Base-by-base conservation (phyloP, 148 eudicot species). In the Amaranthus palmeri region DNA sequence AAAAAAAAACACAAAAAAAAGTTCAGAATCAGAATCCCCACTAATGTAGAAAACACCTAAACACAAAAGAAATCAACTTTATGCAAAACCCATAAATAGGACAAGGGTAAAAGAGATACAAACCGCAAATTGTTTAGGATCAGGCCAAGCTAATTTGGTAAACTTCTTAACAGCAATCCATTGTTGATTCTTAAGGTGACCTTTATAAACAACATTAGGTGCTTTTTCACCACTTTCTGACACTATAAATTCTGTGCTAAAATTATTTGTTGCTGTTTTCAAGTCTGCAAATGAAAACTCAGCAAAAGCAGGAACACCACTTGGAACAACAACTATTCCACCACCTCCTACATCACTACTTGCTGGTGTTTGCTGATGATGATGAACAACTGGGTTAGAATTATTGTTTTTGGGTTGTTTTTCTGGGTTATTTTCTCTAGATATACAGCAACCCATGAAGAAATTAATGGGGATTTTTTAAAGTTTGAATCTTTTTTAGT, bases 151-250 rank as follows among this genome's bases (percentile, higher is more conserved):
- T 69, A 88, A 74, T 67, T 87, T 87, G 10, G 85, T 78, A 56
- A 92, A 92, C 81, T 86, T 89, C 80, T 92, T 92, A 64, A 92
- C 92, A 48, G 95, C 93, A 71, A 91, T 89, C 90, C 86, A 92
- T 18, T 83, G 86, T 13, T 83, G 84, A 68, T 82, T 85, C 55
- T 85, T 80, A 7, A 92, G 73, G 18, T 80, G 82, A 14, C 97
- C 95, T 73, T 86, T 89, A 73, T 92, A 92, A 10, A 89, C 97
- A 67, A 86, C 71, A 76, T 90, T 90, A 15, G 88, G 86, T 9
- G 92, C 92, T 65, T 87, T 83, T 50, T 89, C 90, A 60, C 95
- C 92, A 74, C 95, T 86, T 45, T 89, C 90, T 7, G 95, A 92
- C 51, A 87, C 97, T 49, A 92, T 89, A 66, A 65, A 79, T 2